These are phyloP conservation scores for Leccinum fallax DNA, from an alignment of 1,284 basidiomycete species.

Conservation along the genomic window DNA sequence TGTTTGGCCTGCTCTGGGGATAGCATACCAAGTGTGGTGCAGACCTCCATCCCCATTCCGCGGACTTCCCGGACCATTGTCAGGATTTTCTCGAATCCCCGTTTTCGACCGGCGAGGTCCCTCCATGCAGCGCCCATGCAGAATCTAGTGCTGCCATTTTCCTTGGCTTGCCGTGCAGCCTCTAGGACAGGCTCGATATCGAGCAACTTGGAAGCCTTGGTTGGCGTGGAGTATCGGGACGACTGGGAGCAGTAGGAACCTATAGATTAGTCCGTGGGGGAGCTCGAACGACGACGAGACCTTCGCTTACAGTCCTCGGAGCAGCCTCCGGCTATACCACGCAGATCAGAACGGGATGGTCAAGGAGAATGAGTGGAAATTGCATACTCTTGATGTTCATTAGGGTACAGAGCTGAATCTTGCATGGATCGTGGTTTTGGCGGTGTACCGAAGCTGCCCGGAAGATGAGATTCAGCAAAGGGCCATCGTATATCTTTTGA, in stretches of 20 bases:
- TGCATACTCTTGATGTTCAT: constrained; percentile 98
- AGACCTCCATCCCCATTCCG: constrained; percentile 95
- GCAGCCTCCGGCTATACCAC: constrained; percentile 83
- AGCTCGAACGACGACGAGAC: background rate
- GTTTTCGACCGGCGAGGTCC: constrained; percentile 91
- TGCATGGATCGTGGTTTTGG: constrained; percentile 82
- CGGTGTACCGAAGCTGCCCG: constrained; percentile 84
- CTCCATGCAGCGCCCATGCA: constrained; percentile 99
- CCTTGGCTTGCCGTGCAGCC: constrained; percentile 91
- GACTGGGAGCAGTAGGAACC: constrained; percentile 99
- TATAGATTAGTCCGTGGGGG: constrained; percentile 31
- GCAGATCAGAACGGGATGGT: constrained; percentile 4
- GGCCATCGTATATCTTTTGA: constrained; percentile 74
- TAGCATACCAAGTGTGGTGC: constrained; percentile 98
- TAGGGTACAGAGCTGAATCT: constrained; percentile 95
- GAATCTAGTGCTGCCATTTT: constrained; percentile 95
- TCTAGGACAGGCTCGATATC: constrained; percentile 91
- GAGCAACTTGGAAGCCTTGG: constrained; percentile 87
- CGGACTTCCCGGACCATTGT: constrained; percentile 90
- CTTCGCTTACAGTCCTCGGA: constrained; percentile 84
- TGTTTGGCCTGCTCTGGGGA: constrained; percentile 90
- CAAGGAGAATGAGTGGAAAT: constrained; percentile 27
- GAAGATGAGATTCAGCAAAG: constrained; percentile 87
- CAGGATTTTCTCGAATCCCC: constrained; percentile 93
- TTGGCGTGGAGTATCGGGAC: constrained; percentile 86